phyloP scores from a whole-genome alignment of 2,329 filamentous ascomycete genomes.

The Ophiocordyceps robertsii region DNA sequence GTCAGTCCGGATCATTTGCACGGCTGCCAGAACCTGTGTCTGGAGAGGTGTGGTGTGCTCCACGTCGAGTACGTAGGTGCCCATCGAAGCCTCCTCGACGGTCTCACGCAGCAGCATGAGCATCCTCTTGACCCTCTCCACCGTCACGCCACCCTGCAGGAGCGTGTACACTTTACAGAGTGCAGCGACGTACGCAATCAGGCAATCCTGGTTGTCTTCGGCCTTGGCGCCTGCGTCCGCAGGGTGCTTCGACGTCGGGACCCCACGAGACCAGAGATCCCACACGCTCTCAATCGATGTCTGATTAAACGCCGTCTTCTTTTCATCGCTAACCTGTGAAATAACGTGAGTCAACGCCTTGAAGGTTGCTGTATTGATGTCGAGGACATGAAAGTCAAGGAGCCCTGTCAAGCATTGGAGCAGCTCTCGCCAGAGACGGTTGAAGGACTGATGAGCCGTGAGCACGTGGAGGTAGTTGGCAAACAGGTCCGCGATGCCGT shows the following conservation, averaged over 20 bases:
- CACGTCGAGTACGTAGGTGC: constrained; percentile 56
- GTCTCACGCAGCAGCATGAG: constrained; percentile 58
- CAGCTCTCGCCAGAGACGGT: constrained; percentile 62
- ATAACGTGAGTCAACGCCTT: constrained; percentile 53
- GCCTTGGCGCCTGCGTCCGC: constrained; percentile 17
- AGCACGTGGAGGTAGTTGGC: constrained; percentile 66
- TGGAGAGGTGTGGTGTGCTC: constrained; percentile 65
- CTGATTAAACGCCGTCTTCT: constrained; percentile 30
- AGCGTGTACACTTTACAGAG: constrained; percentile 69
- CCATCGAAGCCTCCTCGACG: constrained; percentile 54
- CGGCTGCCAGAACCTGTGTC: constrained; percentile 50
- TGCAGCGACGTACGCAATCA: constrained; percentile 71
- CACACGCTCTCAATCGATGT: constrained; percentile 48
- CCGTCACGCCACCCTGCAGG: constrained; percentile 48
- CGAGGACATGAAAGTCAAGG: constrained; percentile 49
- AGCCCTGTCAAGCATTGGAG: constrained; percentile 54
- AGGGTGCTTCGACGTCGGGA: constrained; percentile 34
- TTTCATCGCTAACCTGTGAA: constrained; percentile 30
- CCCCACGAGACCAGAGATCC: constrained; percentile 54
- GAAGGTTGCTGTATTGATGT: constrained; percentile 59
- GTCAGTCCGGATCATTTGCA: constrained; percentile 56
- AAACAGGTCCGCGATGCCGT: constrained; percentile 59
- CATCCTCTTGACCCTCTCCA: constrained; percentile 52
- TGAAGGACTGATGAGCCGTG: constrained; percentile 51
- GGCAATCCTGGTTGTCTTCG: constrained; percentile 62